Percentiles rank a stretch among this genome's conserved stretches.
These are phyloP conservation scores for Boletus albobrunnescens DNA, from an alignment of 1,284 basidiomycete genomes.

Conservation along the genomic window DNA sequence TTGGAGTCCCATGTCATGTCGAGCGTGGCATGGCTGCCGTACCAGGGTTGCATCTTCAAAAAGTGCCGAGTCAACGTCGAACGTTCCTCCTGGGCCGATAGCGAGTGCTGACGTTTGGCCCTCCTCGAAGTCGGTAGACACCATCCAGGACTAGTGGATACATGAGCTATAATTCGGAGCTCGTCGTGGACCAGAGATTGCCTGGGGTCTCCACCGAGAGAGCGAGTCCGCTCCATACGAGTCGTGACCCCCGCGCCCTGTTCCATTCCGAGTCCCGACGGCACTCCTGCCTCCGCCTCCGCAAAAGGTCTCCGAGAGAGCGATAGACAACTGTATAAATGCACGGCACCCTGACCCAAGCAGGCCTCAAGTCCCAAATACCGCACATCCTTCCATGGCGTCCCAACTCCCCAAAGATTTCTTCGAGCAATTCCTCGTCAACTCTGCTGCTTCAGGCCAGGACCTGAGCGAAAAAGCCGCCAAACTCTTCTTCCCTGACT, in stretches of 20 bases:
- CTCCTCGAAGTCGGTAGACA: background rate
- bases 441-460: background rate
- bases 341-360: background rate
- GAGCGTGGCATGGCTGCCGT: no score
- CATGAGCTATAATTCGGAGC: background rate
- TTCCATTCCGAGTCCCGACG: background rate
- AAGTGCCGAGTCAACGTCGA: background rate
- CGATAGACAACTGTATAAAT: background rate
- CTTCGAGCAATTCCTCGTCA: background rate
- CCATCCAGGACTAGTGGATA: no score
- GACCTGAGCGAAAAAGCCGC: background rate
- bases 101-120: no score
- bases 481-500: background rate
- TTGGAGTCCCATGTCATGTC: no score
- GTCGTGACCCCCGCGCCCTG: background rate
- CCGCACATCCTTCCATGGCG: background rate
- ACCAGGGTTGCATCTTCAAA: background rate
- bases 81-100: background rate
- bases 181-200: background rate
- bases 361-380: background rate
- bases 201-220: background rate
- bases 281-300: background rate
- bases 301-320: background rate
- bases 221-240: background rate
- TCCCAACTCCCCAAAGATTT: background rate